Evolutionary conservation across 2,329 filamentous ascomycete genomes (phyloP).

Genomic region (Fusarium sterilihyphosum): DNA sequence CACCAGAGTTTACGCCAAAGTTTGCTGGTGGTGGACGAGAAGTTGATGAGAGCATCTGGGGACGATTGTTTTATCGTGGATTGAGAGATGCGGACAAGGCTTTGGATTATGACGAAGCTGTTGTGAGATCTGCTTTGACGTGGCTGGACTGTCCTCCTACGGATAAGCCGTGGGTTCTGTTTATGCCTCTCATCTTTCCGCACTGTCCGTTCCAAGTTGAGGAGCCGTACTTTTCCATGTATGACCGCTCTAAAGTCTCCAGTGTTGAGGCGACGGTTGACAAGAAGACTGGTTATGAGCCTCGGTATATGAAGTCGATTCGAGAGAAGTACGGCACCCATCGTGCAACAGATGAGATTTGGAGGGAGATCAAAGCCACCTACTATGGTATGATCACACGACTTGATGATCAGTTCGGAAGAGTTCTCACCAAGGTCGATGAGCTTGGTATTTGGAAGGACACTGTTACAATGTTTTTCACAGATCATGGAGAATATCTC

Average conservation of each 20-base stretch:
- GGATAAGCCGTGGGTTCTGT: slow-evolving; percentile 55
- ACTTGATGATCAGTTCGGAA: slow-evolving; percentile 57
- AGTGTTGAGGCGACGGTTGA: slow-evolving; percentile 4
- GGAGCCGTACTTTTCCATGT: slow-evolving; percentile 59
- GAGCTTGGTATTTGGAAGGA: slow-evolving; percentile 49
- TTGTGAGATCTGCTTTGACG: slow-evolving; percentile 52
- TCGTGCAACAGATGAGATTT: slow-evolving; percentile 53
- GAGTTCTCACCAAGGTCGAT: slow-evolving; percentile 49
- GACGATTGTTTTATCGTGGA: slow-evolving; percentile 54
- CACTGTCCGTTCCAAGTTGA: slow-evolving; percentile 60
- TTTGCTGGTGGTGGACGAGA: slow-evolving; percentile 38
- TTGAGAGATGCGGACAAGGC: slow-evolving; percentile 49
- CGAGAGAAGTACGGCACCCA: slow-evolving; percentile 51
- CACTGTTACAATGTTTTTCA: slow-evolving; percentile 57
- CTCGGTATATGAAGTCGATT: slow-evolving; percentile 53
- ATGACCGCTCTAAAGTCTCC: slow-evolving; percentile 48
- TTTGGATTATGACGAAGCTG: slow-evolving; percentile 57
- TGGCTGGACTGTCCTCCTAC: slow-evolving; percentile 56
- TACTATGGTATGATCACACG: slow-evolving; percentile 60
- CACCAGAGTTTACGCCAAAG: slow-evolving; percentile 47
- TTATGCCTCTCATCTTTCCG: slow-evolving; percentile 55
- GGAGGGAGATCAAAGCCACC: slow-evolving; percentile 55
- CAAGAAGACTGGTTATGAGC: slow-evolving; percentile 54
- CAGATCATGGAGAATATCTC: slow-evolving; percentile 58
- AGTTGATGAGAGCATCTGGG: slow-evolving; percentile 51